Conservation (phyloP, 1,139 yeast species). For the Hyphopichia wangnamkhiaoensis region DNA sequence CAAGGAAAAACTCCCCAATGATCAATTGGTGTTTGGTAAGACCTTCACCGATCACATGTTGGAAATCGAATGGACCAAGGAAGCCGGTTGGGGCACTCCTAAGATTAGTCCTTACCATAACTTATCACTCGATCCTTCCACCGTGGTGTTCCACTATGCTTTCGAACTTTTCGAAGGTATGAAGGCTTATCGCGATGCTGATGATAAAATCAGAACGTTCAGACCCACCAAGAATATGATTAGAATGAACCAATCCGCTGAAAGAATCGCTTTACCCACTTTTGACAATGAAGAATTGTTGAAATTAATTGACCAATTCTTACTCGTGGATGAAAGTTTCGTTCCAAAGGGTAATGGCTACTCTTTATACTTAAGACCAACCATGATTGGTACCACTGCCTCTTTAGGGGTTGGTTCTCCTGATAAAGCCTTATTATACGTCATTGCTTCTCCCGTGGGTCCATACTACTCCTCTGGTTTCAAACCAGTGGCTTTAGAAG, state of each 20-base stretch:
- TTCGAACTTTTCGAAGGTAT: conserved; percentile 95
- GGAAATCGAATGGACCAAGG: conserved; percentile 78
- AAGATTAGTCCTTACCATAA: conserved; percentile 82
- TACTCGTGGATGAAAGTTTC: conserved; percentile 69
- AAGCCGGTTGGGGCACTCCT: conserved; percentile 84
- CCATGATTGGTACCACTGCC: conserved; percentile 87
- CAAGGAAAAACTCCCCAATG: conserved; percentile 67
- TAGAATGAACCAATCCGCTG: conserved; percentile 86
- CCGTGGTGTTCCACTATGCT: conserved; percentile 90
- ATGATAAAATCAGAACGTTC: conserved; percentile 76
- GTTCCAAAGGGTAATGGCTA: conserved; percentile 86
- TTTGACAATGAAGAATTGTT: conserved; percentile 78
- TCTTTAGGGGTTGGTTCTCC: conserved; percentile 86
- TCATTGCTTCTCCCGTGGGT: conserved; percentile 94
- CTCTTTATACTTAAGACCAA: conserved; percentile 91
- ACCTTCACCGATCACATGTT: conserved; percentile 90
- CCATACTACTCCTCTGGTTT: conserved; percentile 89
- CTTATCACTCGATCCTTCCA: conserved; percentile 77
- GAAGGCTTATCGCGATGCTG: conserved; percentile 81
- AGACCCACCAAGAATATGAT: conserved; percentile 90
- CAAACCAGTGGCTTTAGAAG: conserved; percentile 91
- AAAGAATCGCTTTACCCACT: conserved; percentile 81
- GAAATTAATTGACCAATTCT: conserved; percentile 72
- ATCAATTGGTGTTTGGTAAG: conserved; percentile 80
- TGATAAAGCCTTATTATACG: conserved; percentile 73